Conservation (phyloP, 495 filamentous ascomycete species). For the Amphirosellinia nigrospora region DNA sequence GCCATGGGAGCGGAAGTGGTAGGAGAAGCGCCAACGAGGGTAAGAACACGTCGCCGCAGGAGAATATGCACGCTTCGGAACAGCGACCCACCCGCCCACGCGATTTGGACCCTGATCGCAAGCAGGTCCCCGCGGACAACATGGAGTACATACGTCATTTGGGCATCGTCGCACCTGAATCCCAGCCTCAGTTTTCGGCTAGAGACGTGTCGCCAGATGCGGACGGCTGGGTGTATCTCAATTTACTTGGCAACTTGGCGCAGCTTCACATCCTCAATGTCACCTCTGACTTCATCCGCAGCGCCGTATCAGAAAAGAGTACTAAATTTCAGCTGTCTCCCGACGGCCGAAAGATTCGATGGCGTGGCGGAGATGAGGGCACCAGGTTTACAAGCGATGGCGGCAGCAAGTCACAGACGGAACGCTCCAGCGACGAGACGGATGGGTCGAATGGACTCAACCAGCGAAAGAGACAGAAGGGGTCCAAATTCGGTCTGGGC, state of each 20-base stretch:
- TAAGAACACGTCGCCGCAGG: conserved; percentile 50
- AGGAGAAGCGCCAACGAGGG: conserved; percentile 34
- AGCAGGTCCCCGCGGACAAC: conserved; percentile 72
- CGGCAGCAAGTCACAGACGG: conserved; percentile 49
- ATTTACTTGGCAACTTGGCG: conserved; percentile 78
- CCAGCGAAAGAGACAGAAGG: conserved; percentile 50
- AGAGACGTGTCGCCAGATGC: conserved; percentile 57
- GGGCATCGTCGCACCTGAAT: conserved; percentile 61
- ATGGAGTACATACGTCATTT: conserved; percentile 77
- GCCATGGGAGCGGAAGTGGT: conserved; percentile 34
- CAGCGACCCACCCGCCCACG: conserved; percentile 75
- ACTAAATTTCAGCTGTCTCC: conserved; percentile 71
- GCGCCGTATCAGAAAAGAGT: conserved; percentile 69
- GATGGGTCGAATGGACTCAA: conserved; percentile 44
- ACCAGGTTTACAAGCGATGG: conserved; percentile 66
- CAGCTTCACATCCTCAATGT: conserved; percentile 81
- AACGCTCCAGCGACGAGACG: conserved; percentile 49
- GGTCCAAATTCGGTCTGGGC: conserved; percentile 43
- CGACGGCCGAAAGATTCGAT: conserved; percentile 76
- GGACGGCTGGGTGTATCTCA: conserved; percentile 82
- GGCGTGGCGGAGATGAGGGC: conserved; percentile 68
- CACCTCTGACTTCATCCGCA: conserved; percentile 72
- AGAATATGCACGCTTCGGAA: conserved; percentile 51
- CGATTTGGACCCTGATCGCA: conserved; percentile 72
- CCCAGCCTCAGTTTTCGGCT: conserved; percentile 37